A percentile compares a stretch with the other conserved stretches of the same genome.
Evolutionary conservation across 208 protist species (phyloP).

Genomic region (Strigomonas galati): DNA sequence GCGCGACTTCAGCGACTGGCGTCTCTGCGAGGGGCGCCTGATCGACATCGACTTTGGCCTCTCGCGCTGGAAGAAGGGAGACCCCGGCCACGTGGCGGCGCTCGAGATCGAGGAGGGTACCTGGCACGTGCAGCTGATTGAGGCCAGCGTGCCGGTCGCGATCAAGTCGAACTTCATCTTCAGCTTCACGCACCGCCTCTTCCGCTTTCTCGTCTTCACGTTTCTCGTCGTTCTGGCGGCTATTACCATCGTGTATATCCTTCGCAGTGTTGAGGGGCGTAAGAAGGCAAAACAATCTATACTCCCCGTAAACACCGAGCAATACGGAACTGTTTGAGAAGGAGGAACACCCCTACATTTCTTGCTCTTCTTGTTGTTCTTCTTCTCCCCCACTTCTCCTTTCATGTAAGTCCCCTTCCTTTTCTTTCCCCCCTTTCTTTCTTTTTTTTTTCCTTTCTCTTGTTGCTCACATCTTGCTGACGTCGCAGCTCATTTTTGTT

Average conservation of each 20-base stretch:
- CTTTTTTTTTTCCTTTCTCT: background rate
- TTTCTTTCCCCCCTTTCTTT: constrained; percentile 1
- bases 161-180: background rate
- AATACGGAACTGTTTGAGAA: constrained; percentile 4
- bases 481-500: no score
- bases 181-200: constrained; percentile 16
- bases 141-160: constrained; percentile 38
- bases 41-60: constrained; percentile 89
- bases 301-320: background rate
- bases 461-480: no score
- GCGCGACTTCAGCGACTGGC: constrained; percentile 75
- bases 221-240: constrained; percentile 21
- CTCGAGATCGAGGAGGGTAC: constrained; percentile 78
- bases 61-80: constrained; percentile 87
- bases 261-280: constrained; percentile 26
- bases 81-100: constrained; percentile 80
- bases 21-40: constrained; percentile 65
- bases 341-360: background rate
- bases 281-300: constrained; percentile 9
- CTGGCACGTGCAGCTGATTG: constrained; percentile 73
- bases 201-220: constrained; percentile 26
- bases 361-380: constrained; percentile 10
- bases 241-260: constrained; percentile 18
- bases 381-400: background rate
- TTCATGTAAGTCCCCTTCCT: background rate